These are phyloP conservation scores for Malus orientalis DNA, from an alignment of 306 rosid genomes.

Conservation along the genomic window DNA sequence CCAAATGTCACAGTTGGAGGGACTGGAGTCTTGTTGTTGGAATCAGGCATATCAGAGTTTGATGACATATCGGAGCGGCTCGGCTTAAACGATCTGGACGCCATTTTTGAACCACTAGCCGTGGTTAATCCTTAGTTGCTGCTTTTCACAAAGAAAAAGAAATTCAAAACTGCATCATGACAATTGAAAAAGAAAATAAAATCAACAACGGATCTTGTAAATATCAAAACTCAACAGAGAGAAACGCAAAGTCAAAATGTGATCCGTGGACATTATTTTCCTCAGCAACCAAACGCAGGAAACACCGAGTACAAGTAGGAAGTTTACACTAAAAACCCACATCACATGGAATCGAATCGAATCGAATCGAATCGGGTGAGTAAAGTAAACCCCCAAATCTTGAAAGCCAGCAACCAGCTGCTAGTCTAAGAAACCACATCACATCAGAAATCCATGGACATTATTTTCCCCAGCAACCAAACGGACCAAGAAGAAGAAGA, in stretches of 20 bases:
- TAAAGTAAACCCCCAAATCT: neutral
- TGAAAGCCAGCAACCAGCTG: too few species aligned
- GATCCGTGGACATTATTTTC: neutral
- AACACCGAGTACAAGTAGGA: neutral
- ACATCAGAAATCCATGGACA: slow-evolving; percentile 3
- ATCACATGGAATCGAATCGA: neutral
- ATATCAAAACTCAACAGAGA: neutral
- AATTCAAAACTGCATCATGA: slow-evolving; percentile 20
- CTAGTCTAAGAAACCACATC: neutral
- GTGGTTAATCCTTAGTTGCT: slow-evolving; percentile 14
- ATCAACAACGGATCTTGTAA: neutral
- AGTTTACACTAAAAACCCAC: slow-evolving; percentile 4
- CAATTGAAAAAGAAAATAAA: neutral
- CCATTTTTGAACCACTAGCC: slow-evolving; percentile 36
- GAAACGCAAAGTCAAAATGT: neutral
- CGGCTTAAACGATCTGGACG: slow-evolving; percentile 52
- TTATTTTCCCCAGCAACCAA: slow-evolving; percentile 11
- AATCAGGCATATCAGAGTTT: slow-evolving; percentile 52
- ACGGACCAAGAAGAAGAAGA: neutral
- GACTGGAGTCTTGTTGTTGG: slow-evolving; percentile 52
- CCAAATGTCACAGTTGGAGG: slow-evolving; percentile 76
- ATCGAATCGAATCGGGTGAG: neutral
- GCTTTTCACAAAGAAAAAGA: slow-evolving; percentile 11
- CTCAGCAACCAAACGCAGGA: neutral
- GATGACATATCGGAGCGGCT: slow-evolving; percentile 56